Percentiles rank a stretch among this genome's conserved stretches.
Conservation (phyloP, 768 basidiomycete species). For the Neoboletus subvelutipes region DNA sequence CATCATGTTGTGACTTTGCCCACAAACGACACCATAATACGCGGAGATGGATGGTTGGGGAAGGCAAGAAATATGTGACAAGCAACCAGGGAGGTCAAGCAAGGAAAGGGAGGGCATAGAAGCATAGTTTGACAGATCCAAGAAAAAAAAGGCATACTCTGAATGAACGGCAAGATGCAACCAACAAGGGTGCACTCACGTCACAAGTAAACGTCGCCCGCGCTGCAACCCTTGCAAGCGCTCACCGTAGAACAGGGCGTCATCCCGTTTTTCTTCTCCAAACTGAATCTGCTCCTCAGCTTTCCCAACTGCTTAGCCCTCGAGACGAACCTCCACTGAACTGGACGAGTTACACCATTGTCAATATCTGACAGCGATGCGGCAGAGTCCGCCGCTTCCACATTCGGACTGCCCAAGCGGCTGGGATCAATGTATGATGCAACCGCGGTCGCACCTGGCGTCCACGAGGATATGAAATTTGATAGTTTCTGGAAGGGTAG, state of each 20-base stretch:
- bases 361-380: conserved; percentile 11
- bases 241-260: conserved; percentile 23
- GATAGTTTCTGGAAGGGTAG: conserved; percentile 60
- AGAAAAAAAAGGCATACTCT: conserved; percentile 11
- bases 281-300: conserved; percentile 54
- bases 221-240: conserved; percentile 32
- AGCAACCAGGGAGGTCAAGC: conserved; percentile 7
- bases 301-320: conserved; percentile 67
- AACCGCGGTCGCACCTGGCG: conserved; percentile 39
- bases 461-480: conserved; percentile 58
- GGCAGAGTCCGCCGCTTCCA: conserved; percentile 10
- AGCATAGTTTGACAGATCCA: conserved; percentile 10
- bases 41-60: not conserved
- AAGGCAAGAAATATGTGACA: conserved; percentile 23
- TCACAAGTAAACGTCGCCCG: conserved; percentile 28
- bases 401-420: conserved; percentile 11
- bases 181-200: conserved; percentile 17
- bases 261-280: conserved; percentile 28
- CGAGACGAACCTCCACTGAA: conserved; percentile 48
- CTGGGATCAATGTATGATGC: conserved; percentile 25
- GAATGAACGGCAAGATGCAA: conserved; percentile 6
- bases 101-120: conserved; percentile 21
- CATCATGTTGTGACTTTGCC: conserved; percentile 22
- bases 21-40: conserved; percentile 9
- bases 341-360: conserved; percentile 10